Conservation (phyloP, 257 asterid genomes). For the Solanum phureja region DNA sequence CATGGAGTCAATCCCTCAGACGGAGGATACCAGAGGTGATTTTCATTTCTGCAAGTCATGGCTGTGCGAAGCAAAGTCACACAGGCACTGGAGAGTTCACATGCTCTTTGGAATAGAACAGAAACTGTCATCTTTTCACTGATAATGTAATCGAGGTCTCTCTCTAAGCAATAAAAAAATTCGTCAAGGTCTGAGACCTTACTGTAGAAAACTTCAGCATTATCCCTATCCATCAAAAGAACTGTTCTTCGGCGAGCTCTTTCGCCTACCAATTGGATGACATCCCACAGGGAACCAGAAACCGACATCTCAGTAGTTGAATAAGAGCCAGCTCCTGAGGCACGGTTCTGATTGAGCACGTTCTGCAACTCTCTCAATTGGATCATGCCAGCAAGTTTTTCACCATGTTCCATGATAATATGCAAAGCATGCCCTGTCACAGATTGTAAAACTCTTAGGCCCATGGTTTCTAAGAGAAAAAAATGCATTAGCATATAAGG, state of each 20-base stretch:
- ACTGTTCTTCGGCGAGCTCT: constrained; percentile 80
- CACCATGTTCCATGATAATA: constrained; percentile 88
- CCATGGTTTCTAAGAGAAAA: constrained; percentile 1
- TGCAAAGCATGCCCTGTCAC: constrained; percentile 73
- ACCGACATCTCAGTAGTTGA: constrained; percentile 42
- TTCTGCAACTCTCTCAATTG: constrained; percentile 73
- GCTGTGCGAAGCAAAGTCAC: constrained; percentile 58
- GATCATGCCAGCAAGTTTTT: constrained; percentile 81
- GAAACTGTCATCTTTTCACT: constrained; percentile 44
- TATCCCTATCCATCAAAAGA: constrained; percentile 96
- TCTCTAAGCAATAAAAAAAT: constrained; percentile 74
- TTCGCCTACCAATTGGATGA: constrained; percentile 89
- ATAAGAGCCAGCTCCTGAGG: constrained; percentile 36
- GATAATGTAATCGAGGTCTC: constrained; percentile 49
- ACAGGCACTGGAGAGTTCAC: constrained; percentile 81
- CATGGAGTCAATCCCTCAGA: constrained; percentile 86
- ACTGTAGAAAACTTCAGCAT: constrained; percentile 91
- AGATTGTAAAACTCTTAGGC: constrained; percentile 4
- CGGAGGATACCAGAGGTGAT: constrained; percentile 84
- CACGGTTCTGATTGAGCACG: constrained; percentile 48
- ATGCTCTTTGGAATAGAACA: constrained; percentile 58
- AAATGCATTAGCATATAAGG: neutral
- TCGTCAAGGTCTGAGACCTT: constrained; percentile 90
- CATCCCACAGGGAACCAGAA: constrained; percentile 95
- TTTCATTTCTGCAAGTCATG: constrained; percentile 56